Evolutionary conservation across 768 basidiomycete species (phyloP).

Genomic region (Suillus plorans): DNA sequence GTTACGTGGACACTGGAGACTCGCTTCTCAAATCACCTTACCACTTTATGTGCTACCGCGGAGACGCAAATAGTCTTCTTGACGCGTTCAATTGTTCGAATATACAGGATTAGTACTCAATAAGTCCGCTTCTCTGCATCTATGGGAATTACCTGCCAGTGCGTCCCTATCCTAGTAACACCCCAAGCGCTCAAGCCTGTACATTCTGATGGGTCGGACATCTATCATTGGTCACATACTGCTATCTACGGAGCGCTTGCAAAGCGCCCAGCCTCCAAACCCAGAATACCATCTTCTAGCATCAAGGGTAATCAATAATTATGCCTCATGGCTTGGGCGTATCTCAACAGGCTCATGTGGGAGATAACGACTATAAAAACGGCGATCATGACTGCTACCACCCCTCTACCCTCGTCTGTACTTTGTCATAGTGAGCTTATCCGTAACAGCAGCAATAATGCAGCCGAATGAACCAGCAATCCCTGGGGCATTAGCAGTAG

Average conservation of each 20-base stretch:
- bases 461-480: background rate
- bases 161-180: background rate
- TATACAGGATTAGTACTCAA: background rate
- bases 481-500: slow-evolving; percentile 1
- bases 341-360: background rate
- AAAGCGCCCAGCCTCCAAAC: background rate
- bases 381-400: background rate
- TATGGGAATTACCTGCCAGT: background rate
- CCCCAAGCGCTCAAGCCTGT: background rate
- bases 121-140: background rate
- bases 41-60: background rate
- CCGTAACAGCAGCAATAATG: background rate
- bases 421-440: background rate
- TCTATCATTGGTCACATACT: background rate
- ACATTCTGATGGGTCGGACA: background rate
- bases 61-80: background rate
- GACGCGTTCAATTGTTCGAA: background rate
- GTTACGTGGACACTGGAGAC: no score
- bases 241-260: background rate
- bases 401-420: background rate
- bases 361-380: slow-evolving; percentile 2
- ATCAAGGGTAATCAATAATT: background rate
- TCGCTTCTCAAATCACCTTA: no score
- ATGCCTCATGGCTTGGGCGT: background rate
- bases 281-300: background rate